These are phyloP conservation scores for Puccinia horiana DNA, from an alignment of 1,284 basidiomycete species.

Conservation along the genomic window DNA sequence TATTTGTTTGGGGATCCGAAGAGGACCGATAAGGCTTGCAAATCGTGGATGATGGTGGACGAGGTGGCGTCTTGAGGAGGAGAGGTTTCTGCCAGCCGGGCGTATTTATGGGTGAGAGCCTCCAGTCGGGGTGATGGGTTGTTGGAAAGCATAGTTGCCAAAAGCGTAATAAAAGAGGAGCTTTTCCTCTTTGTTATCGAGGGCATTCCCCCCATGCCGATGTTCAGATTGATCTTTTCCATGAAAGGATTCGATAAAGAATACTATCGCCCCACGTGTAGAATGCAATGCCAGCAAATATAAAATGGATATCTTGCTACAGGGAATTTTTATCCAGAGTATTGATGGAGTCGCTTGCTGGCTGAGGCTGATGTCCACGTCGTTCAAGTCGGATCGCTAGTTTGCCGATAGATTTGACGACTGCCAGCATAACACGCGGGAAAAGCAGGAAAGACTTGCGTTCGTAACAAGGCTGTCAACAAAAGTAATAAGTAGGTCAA, in stretches of 20 bases:
- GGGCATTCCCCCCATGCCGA: conserved; percentile 12
- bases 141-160: conserved; percentile 11
- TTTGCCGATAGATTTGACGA: background rate
- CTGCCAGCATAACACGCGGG: background rate
- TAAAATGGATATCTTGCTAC: background rate
- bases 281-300: background rate
- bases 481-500: background rate
- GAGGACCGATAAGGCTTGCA: conserved; percentile 2
- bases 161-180: conserved; percentile 1
- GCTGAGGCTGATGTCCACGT: conserved; percentile 3
- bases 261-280: background rate
- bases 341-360: background rate
- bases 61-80: background rate
- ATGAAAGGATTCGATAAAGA: background rate
- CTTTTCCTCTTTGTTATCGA: conserved; percentile 12
- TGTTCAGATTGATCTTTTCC: background rate
- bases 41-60: background rate
- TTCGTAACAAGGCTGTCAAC: background rate
- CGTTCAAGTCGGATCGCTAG: conserved; percentile 12
- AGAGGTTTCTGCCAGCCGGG: background rate
- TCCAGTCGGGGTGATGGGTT: background rate
- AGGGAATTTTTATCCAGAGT: background rate
- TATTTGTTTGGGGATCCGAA: conserved; percentile 5
- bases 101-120: conserved; percentile 13
- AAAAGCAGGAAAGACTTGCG: background rate